Percentiles rank a stretch among this genome's conserved stretches.
phyloP scores from a whole-genome alignment of 768 basidiomycete genomes.

The Clitopilus passeckerianus region DNA sequence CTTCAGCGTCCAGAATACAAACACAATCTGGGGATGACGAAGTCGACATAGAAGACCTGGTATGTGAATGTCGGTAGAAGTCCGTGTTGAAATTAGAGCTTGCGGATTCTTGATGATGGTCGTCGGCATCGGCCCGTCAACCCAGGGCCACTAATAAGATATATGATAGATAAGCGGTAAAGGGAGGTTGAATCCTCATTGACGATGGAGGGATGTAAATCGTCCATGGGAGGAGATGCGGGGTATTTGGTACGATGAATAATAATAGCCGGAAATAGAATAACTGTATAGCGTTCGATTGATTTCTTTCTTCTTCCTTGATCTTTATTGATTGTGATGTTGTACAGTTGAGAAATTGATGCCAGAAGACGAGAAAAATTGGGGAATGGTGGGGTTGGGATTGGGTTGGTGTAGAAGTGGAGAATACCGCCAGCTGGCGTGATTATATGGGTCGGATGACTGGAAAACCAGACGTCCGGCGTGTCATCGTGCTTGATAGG shows the following conservation, averaged over 20 bases:
- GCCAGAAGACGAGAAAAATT: neutral
- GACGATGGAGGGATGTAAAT: neutral
- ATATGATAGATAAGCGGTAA: neutral
- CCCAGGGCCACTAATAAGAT: neutral
- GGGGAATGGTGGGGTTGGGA: neutral
- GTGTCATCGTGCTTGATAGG: neutral
- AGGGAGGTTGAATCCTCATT: neutral
- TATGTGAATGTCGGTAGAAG: neutral
- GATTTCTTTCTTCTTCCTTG: neutral
- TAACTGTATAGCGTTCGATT: constrained; percentile 1
- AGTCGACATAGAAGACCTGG: neutral
- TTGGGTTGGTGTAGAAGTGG: neutral
- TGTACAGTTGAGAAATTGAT: neutral
- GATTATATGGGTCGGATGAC: neutral
- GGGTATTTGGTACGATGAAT: neutral
- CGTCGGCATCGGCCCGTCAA: neutral
- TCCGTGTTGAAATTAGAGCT: neutral
- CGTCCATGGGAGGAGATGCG: neutral
- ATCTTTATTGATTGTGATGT: neutral
- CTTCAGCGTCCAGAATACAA: neutral
- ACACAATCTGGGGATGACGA: neutral
- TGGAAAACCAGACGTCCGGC: neutral
- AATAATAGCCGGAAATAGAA: neutral
- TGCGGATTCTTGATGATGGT: neutral
- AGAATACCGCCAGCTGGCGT: neutral